Percentiles rank a stretch among this genome's conserved stretches.
These are phyloP conservation scores for Clonostachys byssicola DNA, from an alignment of 2,329 filamentous ascomycete species.

Conservation along the genomic window DNA sequence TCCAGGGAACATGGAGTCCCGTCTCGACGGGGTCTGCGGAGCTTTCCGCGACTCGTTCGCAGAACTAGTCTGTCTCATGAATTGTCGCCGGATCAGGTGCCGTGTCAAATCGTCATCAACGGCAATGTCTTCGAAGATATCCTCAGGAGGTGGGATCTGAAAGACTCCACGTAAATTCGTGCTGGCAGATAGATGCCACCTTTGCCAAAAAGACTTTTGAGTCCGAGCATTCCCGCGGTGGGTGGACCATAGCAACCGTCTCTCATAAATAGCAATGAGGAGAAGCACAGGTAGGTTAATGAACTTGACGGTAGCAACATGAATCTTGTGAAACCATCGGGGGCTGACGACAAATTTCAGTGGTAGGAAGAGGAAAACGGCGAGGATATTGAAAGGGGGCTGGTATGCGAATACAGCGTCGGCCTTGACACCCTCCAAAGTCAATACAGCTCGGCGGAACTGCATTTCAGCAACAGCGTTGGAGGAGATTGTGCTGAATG, in stretches of 20 bases:
- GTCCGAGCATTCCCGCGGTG: slow-evolving; percentile 9
- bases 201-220: slow-evolving; percentile 54
- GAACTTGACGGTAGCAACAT: slow-evolving; percentile 69
- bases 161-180: slow-evolving; percentile 71
- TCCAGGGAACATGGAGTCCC: slow-evolving; percentile 55
- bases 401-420: slow-evolving; percentile 81
- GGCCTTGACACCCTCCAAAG: slow-evolving; percentile 80
- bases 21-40: slow-evolving; percentile 32
- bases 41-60: slow-evolving; percentile 21
- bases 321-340: slow-evolving; percentile 88
- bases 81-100: slow-evolving; percentile 54
- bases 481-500: slow-evolving; percentile 71
- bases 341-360: slow-evolving; percentile 75
- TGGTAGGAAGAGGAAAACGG: slow-evolving; percentile 68
- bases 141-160: slow-evolving; percentile 63
- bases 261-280: slow-evolving; percentile 66
- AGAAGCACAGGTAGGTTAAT: slow-evolving; percentile 75
- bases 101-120: slow-evolving; percentile 55
- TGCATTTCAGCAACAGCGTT: slow-evolving; percentile 82
- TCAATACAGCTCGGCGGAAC: slow-evolving; percentile 75
- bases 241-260: slow-evolving; percentile 59
- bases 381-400: slow-evolving; percentile 79
- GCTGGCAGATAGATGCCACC: slow-evolving; percentile 65
- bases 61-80: slow-evolving; percentile 33
- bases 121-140: slow-evolving; percentile 50